Base-by-base conservation (phyloP, 78 protist species). In the Tieghemostelium lacteum region DNA sequence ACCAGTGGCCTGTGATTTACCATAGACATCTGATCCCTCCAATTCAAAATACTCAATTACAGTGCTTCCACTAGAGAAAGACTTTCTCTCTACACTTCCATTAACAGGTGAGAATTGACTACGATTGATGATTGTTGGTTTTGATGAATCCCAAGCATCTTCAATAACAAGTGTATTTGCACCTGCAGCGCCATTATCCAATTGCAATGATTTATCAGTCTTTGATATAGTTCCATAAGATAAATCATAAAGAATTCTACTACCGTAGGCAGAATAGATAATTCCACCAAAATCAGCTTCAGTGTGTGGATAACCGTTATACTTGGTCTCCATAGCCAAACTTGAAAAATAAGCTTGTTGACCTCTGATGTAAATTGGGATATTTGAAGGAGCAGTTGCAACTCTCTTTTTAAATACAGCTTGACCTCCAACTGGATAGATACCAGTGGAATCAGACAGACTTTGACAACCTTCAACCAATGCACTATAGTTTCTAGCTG, bases 161-260 rank as follows among this genome's bases (percentile, higher is more conserved):
- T 66, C 73, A 36, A 66, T 52, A 40, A 66, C 73, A 2, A 66
- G 5, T n/a, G 73, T 66, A 36, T 10, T 66, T 2, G 73, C 73
- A 40, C 73, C 73, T 3, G 58, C 73, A n/a, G 58, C 39, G 5
- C 24, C 24, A 33, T 66, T 66, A 40, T 66, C 73, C 4, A 66
- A 24, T 3, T 66, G 42, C 8, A 66, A 37, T 34, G 73, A 39
- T 22, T 66, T 66, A 22, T 66, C 73, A 4, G 10, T 22, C 24
- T 66, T 66, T 42, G 73, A 42, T n/a, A 66, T 66, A n/a, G 73
- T 66, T 6, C 73, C 73, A 40, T 66, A 66, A 3, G 73, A 66
- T 52, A 66, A 39, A 40, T 66, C 73, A n/a, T 40, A 40, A 22
- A 66, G 58, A 52, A 66, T 39, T 5, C 73, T 2, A 19, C 39